Conservation (phyloP, 106 monocot genomes). For the Dendrobium huoshanense region DNA sequence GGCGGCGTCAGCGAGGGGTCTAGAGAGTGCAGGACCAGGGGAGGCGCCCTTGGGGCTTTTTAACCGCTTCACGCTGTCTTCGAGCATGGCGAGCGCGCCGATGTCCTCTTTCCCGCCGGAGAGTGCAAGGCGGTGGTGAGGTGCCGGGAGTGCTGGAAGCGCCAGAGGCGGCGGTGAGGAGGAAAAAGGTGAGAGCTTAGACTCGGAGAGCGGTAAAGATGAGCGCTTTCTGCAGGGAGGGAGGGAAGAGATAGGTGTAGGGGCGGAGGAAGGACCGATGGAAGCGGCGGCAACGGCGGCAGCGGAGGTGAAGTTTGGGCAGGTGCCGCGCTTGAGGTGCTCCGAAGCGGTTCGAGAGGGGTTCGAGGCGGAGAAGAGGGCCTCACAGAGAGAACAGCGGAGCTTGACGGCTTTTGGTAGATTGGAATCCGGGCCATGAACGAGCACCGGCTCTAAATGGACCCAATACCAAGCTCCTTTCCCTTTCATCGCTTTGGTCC, state of each 20-base stretch:
- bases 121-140: conserved; percentile 21
- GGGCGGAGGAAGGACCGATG: not conserved
- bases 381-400: conserved; percentile 54
- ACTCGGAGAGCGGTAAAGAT: not conserved
- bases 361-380: conserved; percentile 65
- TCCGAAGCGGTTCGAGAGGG: conserved; percentile 66
- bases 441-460: conserved; percentile 45
- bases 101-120: conserved; percentile 63
- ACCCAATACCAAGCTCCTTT: conserved; percentile 74
- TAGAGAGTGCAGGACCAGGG: conserved; percentile 26
- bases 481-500: conserved; percentile 53
- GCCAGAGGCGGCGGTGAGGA: conserved; percentile 3
- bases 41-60: conserved; percentile 41
- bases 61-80: conserved; percentile 47
- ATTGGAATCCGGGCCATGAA: conserved; percentile 29
- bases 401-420: conserved; percentile 57
- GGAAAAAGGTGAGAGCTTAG: not conserved
- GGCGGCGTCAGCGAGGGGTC: conserved; percentile 34
- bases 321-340: conserved; percentile 58
- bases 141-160: conserved; percentile 9
- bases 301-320: conserved; percentile 36
- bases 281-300: conserved; percentile 5
- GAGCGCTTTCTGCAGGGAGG: conserved; percentile 5
- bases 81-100: conserved; percentile 47
- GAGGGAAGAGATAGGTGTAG: conserved; percentile 22